Percentiles rank a stretch among this genome's conserved stretches.
Evolutionary conservation across 768 basidiomycete species (phyloP).

Genomic region (Termitomyces sp.): DNA sequence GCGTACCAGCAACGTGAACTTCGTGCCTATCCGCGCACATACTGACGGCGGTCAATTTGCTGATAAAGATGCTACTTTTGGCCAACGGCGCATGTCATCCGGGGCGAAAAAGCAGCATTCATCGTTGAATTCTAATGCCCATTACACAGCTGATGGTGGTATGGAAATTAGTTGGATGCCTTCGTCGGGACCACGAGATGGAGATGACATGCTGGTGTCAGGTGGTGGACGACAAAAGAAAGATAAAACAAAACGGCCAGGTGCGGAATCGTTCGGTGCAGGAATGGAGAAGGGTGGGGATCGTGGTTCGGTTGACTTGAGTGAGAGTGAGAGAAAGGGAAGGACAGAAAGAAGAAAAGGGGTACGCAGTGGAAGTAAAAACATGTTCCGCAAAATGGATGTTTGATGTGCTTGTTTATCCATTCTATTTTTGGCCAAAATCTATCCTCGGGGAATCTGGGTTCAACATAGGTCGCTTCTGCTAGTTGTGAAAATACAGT

Average conservation of each 20-base stretch:
- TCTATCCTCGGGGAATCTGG: no score
- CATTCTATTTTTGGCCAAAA: no score
- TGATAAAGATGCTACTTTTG: constrained; percentile 60
- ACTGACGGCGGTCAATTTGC: constrained; percentile 18
- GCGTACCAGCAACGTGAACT: constrained; percentile 32
- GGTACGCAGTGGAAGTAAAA: constrained; percentile 86
- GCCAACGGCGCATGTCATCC: constrained; percentile 48
- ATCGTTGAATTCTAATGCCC: constrained; percentile 13
- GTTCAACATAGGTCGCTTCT: no score
- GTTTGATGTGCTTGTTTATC: constrained; percentile 1
- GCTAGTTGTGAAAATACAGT: no score
- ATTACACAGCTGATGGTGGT: constrained; percentile 45
- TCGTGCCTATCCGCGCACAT: constrained; percentile 59
- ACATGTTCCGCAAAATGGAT: constrained; percentile 53
- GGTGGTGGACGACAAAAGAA: constrained; percentile 20
- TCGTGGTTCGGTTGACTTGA: constrained; percentile 39
- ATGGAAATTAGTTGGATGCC: constrained; percentile 88
- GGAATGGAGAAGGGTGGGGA: constrained; percentile 81
- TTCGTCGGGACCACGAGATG: constrained; percentile 32
- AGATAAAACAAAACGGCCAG: constrained; percentile 42
- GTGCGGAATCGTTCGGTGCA: constrained; percentile 76
- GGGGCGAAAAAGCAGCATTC: constrained; percentile 11
- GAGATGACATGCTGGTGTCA: constrained; percentile 21
- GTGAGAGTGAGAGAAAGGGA: constrained; percentile 70
- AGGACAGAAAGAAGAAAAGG: constrained; percentile 73